Conservation (phyloP, 345 rosid genomes). For the Lenwebbia sp. region DNA sequence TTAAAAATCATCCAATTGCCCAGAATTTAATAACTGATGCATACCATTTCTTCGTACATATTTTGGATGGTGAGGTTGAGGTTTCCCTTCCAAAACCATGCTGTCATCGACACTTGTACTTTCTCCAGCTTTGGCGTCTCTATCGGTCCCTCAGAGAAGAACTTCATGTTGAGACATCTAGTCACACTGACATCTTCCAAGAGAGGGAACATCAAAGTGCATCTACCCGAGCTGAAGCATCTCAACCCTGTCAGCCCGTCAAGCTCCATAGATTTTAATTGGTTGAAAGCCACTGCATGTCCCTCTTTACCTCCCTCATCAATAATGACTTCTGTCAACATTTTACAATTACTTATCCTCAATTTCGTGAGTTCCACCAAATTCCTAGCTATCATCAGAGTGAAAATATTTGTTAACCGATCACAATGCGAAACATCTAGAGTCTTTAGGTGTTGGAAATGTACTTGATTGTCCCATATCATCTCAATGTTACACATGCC, state of each 20-base stretch:
- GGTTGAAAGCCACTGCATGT: not conserved
- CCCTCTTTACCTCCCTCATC: not conserved
- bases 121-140: not conserved
- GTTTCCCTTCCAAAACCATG: not conserved
- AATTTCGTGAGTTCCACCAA: not conserved
- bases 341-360: not conserved
- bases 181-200: not conserved
- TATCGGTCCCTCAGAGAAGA: not conserved
- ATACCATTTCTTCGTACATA: not conserved
- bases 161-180: not conserved
- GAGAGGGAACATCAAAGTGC: not conserved
- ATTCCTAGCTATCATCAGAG: not conserved
- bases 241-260: not conserved
- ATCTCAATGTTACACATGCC: too few species aligned
- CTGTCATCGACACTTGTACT: rapidly evolving
- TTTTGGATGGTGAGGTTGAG: not conserved
- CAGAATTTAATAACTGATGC: too few species aligned
- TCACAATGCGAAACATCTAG: not conserved
- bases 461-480: not conserved
- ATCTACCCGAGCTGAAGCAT: not conserved
- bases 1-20: too few species aligned
- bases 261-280: not conserved
- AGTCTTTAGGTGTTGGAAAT: not conserved
- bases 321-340: not conserved
- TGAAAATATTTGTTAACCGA: not conserved